Evolutionary conservation across 2,329 filamentous ascomycete species (phyloP), one percentile per base, ranked within the genome.

Genomic region (Cephalotrichum gorgonifer): DNA sequence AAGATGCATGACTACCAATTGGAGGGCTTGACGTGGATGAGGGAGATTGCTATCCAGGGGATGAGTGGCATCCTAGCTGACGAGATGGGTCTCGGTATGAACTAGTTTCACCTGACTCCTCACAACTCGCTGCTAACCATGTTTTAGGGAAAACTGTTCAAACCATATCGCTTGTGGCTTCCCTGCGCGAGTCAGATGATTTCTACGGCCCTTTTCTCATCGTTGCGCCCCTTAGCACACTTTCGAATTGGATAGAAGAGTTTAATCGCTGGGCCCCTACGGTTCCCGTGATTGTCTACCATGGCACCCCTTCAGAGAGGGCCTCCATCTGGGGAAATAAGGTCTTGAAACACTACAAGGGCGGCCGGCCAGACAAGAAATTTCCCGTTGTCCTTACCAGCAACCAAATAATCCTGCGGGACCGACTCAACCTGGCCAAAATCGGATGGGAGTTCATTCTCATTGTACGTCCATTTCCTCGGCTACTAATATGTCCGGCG

Each of bases 381-480:
- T 98, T 97, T 53, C 93, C 93, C 0, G 84, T 98, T 1, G 86
- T 97, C 1, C 90, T 90, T 59, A 98, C 93, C 0, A 94, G 85
- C 35, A 97, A 97, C 58, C 93, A 98, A 62, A 96, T 98, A 61
- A 90, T 94, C 48, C 83, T 98, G 67, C 84, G 88, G 57, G 93
- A 98, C 61, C 81, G 87, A 33, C 85, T 88, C 47, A 83, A 83
- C 31, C 69, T 98, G 5, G 81, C 82, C 0, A 84, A 85, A 50
- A 91, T 95, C 50, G 85, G 89, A 31, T 98, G 93, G 93, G 88
- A 94, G 48, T 96, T 95, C 57, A 96, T 98, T 59, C 93, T 98
- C 55, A 95, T 98, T 53, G 84, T 85, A 66, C 61, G 78, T 44
- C 4, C 15, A 9, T 11, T 42, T 6, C 38, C 25, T 6, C 22